Percentiles rank a stretch among this genome's conserved stretches.
phyloP scores from a whole-genome alignment of 2,329 filamentous ascomycete species.

The Nemania diffusa region DNA sequence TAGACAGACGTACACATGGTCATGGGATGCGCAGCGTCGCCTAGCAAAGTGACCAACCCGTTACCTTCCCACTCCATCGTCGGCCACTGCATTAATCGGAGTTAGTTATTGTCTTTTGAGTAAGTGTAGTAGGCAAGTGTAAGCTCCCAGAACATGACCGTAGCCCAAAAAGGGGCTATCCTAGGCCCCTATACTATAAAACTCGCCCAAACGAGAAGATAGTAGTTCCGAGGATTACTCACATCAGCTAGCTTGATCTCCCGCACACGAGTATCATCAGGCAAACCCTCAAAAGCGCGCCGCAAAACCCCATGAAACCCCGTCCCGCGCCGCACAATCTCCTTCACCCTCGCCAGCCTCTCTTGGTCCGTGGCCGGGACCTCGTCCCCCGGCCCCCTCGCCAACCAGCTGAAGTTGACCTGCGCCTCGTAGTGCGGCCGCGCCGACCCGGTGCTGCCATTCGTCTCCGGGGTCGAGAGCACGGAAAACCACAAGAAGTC shows the following conservation, averaged over 20 bases:
- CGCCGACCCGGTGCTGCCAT: constrained; percentile 7
- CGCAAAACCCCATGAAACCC: constrained; percentile 25
- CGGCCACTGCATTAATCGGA: constrained; percentile 9
- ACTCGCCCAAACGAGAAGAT: no score
- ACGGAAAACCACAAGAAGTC: constrained; percentile 22
- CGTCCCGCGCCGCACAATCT: background rate
- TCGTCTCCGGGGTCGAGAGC: constrained; percentile 26
- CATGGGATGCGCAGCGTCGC: constrained; percentile 30
- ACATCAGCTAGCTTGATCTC: constrained; percentile 24
- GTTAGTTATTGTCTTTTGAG: background rate
- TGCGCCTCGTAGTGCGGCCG: constrained; percentile 22
- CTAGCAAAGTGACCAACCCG: constrained; percentile 19
- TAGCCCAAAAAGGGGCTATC: background rate
- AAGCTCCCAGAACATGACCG: background rate
- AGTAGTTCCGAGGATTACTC: background rate
- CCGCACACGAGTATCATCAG: constrained; percentile 15
- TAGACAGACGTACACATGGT: constrained; percentile 23
- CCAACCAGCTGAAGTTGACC: constrained; percentile 27
- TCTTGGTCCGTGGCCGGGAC: background rate
- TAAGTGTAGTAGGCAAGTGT: background rate
- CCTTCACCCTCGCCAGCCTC: constrained; percentile 24
- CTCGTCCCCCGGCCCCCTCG: constrained; percentile 10
- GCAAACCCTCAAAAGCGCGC: constrained; percentile 1
- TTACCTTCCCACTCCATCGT: constrained; percentile 18
- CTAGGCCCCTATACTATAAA: no score